phyloP scores from a whole-genome alignment of 176 grass and related monocot species.

The Oryza nivara region DNA sequence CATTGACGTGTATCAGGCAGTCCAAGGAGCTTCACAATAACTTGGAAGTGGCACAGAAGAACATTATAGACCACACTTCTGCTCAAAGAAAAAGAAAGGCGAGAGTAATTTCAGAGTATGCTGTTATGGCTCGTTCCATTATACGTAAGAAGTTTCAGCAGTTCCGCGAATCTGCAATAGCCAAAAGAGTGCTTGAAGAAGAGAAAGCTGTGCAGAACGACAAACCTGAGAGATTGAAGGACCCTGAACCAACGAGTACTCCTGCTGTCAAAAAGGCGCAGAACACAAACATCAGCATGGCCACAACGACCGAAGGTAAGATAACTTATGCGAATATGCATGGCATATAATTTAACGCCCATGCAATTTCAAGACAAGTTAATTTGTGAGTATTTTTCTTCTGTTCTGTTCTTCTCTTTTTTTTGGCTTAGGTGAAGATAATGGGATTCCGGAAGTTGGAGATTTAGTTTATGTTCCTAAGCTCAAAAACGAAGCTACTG shows the following conservation, averaged over 20 bases:
- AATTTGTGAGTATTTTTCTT: background rate
- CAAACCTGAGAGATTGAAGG: constrained; percentile 40
- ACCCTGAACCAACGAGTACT: background rate
- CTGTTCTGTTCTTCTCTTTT: background rate
- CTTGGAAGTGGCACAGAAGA: constrained; percentile 61
- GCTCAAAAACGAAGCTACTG: constrained; percentile 59
- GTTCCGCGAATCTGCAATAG: constrained; percentile 55
- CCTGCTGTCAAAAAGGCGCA: constrained; percentile 19
- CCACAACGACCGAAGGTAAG: constrained; percentile 29
- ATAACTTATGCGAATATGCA: background rate
- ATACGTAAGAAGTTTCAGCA: constrained; percentile 66
- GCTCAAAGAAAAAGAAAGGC: constrained; percentile 63
- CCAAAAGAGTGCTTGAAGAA: constrained; percentile 48
- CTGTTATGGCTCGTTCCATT: constrained; percentile 61
- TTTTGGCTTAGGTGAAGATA: constrained; percentile 50
- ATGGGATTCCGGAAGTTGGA: constrained; percentile 53
- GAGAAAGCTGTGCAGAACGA: constrained; percentile 17
- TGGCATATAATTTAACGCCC: background rate
- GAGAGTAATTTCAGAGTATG: constrained; percentile 61
- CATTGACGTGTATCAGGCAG: constrained; percentile 49
- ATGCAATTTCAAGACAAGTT: background rate
- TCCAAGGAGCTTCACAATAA: constrained; percentile 67
- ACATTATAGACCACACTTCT: constrained; percentile 49
- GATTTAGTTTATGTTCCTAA: constrained; percentile 65
- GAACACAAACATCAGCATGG: constrained; percentile 26